Conservation (phyloP, 768 basidiomycete genomes). For the Roridomyces roridus region DNA sequence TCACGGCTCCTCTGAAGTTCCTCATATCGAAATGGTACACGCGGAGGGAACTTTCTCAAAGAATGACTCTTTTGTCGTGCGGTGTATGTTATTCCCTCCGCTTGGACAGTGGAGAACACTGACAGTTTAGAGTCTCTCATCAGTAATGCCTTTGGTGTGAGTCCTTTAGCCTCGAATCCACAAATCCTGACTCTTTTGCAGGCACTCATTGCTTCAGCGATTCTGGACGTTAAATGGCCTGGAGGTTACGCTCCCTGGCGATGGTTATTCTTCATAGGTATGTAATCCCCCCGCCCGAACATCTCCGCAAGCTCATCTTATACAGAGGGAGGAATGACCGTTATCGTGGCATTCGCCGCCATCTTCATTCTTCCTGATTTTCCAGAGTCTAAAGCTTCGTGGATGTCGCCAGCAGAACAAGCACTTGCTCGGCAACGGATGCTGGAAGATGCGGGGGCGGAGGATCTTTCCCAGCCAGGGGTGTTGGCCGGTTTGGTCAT, state of each 20-base stretch:
- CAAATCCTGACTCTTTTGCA: neutral
- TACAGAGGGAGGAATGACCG: constrained; percentile 58
- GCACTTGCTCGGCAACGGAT: constrained; percentile 64
- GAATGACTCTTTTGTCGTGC: constrained; percentile 72
- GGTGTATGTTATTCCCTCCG: constrained; percentile 46
- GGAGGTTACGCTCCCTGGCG: constrained; percentile 74
- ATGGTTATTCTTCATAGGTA: constrained; percentile 73
- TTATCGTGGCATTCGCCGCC: constrained; percentile 53
- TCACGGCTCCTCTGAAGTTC: constrained; percentile 34
- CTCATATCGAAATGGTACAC: constrained; percentile 78
- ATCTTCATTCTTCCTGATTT: constrained; percentile 79
- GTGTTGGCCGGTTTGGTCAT: constrained; percentile 51
- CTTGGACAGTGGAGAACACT: neutral
- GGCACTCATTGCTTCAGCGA: constrained; percentile 76
- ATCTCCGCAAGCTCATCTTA: neutral
- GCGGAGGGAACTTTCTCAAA: constrained; percentile 69
- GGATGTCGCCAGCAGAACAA: constrained; percentile 64
- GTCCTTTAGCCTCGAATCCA: neutral
- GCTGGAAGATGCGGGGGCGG: constrained; percentile 57
- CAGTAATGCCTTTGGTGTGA: constrained; percentile 77
- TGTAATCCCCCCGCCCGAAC: neutral
- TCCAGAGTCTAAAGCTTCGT: constrained; percentile 56
- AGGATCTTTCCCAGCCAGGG: constrained; percentile 20
- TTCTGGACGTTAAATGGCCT: constrained; percentile 62
- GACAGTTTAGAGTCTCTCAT: constrained; percentile 49